Evolutionary conservation across 2,329 filamentous ascomycete genomes (phyloP), one percentile per base, ranked within the genome.

Genomic region (Colletotrichum coccodes): DNA sequence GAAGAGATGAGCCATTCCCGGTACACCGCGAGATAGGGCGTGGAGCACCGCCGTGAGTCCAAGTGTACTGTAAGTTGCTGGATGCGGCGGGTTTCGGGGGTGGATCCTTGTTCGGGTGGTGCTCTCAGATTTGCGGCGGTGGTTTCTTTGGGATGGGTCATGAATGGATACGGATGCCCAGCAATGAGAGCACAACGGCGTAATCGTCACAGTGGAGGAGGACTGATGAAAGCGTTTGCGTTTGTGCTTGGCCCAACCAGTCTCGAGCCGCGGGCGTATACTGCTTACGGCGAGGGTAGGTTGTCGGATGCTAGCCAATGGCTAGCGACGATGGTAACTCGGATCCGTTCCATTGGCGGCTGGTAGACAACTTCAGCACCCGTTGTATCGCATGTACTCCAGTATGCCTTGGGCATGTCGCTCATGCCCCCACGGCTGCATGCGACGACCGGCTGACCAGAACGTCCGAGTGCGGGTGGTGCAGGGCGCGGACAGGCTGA

Each of bases 381-480:
- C 9, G 36, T 34, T 40, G 34, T 40, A 38, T 40, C 52, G 52
- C 12, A 40, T 28, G 14, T 40, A 56, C 34, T 23, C 21, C 12
- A 21, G 42, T 60, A 38, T 49, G 57, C 44, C 44, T 49, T 60
- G 57, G 21, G 57, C 32, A 49, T 60, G 44, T 38, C 44, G 44
- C 57, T 60, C 57, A 50, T 36, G 57, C 42, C 65, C 65, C 65
- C 61, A 65, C 49, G 54, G 49, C 65, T 49, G 65, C 54, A 65
- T 65, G 61, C 65, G 26, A 68, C 60, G 36, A 65, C 54, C 49
- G 61, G 65, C 47, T 65, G 61, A 60, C 54, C 65, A 60, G 9
- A 52, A 28, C 53, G 65, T 54, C 61, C 61, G 61, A 68, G 65
- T 68, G 65, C 65, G 54, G 65, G 44, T 58, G 58, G n/a, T 50